A percentile compares a stretch with the other conserved stretches of the same genome.
Conservation (phyloP, 306 rosid species). For the Cucurbita ficifolia region DNA sequence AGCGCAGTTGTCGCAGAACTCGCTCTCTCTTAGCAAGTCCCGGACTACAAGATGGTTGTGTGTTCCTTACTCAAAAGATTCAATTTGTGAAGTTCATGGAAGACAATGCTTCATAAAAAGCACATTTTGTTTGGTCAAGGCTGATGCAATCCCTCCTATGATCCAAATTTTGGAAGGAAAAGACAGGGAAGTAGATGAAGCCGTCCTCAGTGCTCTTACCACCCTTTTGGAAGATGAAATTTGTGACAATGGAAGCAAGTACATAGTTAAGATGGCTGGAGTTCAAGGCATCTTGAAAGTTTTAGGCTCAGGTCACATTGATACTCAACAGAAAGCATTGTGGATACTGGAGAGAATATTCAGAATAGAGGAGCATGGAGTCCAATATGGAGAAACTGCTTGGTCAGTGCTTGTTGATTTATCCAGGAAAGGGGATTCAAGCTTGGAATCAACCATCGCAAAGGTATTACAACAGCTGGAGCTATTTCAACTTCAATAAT, state of each 20-base stretch:
- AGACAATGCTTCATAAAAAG: constrained; percentile 46
- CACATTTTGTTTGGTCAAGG: constrained; percentile 75
- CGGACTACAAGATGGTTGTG: constrained; percentile 53
- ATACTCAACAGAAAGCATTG: constrained; percentile 64
- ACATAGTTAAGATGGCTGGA: constrained; percentile 41
- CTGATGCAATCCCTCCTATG: constrained; percentile 47
- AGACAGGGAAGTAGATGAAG: constrained; percentile 58
- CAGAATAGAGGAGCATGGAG: constrained; percentile 41
- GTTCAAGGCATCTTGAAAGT: constrained; percentile 42
- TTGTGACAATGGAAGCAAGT: constrained; percentile 60
- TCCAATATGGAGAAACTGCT: constrained; percentile 46
- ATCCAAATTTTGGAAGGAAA: constrained; percentile 47
- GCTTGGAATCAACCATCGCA: constrained; percentile 56
- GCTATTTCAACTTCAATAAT: constrained; percentile 47
- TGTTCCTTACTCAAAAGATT: constrained; percentile 34
- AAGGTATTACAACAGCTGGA: constrained; percentile 63
- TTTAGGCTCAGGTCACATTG: constrained; percentile 34
- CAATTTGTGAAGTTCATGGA: constrained; percentile 63
- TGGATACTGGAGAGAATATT: constrained; percentile 83
- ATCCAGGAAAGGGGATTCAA: constrained; percentile 55
- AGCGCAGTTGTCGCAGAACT: constrained; percentile 68
- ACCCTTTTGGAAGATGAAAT: constrained; percentile 68
- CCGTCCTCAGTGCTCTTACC: constrained; percentile 49
- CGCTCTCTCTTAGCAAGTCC: constrained; percentile 38
- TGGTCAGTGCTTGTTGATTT: constrained; percentile 74